Conservation (phyloP, 1,284 basidiomycete species). For the Leccinum griseonigrum region DNA sequence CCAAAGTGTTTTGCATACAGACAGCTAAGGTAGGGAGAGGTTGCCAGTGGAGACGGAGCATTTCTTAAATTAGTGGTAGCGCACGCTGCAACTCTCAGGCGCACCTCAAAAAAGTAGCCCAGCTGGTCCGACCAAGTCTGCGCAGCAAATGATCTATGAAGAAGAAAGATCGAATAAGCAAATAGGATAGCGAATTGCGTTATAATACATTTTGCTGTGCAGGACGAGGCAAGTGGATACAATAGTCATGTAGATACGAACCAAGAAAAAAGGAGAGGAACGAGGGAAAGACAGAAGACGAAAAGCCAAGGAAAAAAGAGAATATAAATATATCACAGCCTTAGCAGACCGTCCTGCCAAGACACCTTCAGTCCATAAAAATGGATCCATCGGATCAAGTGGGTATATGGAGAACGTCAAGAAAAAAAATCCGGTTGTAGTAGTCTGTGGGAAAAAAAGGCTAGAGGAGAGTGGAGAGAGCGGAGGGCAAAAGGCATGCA, state of each 20-base stretch:
- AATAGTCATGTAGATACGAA: conserved; percentile 13
- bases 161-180: neutral
- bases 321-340: too few species aligned
- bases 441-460: neutral
- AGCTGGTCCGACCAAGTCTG: too few species aligned
- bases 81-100: too few species aligned
- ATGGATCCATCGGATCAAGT: conserved; percentile 3
- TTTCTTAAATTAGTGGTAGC: too few species aligned
- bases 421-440: neutral
- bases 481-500: neutral
- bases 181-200: conserved; percentile 17
- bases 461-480: neutral
- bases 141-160: neutral
- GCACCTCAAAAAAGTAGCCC: too few species aligned
- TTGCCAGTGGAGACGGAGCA: too few species aligned
- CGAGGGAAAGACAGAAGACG: neutral
- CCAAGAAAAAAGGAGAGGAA: neutral
- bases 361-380: neutral
- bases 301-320: too few species aligned
- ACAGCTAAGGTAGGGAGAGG: too few species aligned
- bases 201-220: conserved; percentile 24
- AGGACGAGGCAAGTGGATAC: conserved; percentile 17
- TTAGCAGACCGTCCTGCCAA: conserved; percentile 1
- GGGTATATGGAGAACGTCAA: conserved; percentile 12
- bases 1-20: too few species aligned